A percentile compares a stretch with the other conserved stretches of the same genome.
Evolutionary conservation across 2,329 filamentous ascomycete species (phyloP).

Genomic region (Botryotinia convoluta): DNA sequence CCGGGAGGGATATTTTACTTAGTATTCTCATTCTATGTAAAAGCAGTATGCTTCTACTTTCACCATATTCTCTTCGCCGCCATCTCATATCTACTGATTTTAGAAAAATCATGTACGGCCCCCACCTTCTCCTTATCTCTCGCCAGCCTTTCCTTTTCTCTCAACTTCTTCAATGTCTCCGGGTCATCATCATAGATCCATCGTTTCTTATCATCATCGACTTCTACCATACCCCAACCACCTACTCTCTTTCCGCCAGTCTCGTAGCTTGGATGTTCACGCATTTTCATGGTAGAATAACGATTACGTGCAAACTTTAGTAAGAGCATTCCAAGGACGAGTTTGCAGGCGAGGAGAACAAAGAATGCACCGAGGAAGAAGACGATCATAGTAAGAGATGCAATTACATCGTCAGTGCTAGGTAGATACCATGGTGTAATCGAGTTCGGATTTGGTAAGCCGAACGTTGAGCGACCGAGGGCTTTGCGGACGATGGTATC

Average conservation of each 20-base stretch:
- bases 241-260: constrained; percentile 74
- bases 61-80: constrained; percentile 95
- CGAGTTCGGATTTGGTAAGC: constrained; percentile 37
- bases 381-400: constrained; percentile 75
- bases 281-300: constrained; percentile 76
- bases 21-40: neutral
- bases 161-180: constrained; percentile 62
- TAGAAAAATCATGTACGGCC: constrained; percentile 58
- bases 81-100: constrained; percentile 85
- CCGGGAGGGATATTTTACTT: neutral
- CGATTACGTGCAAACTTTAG: constrained; percentile 75
- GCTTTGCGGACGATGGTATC: constrained; percentile 75
- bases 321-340: constrained; percentile 84
- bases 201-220: constrained; percentile 80
- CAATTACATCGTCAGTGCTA: constrained; percentile 67
- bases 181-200: constrained; percentile 86
- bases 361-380: constrained; percentile 85
- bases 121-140: constrained; percentile 51
- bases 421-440: constrained; percentile 38
- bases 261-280: constrained; percentile 57
- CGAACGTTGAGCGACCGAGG: constrained; percentile 71
- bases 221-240: constrained; percentile 80
- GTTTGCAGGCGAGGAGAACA: constrained; percentile 77
- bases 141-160: constrained; percentile 61
- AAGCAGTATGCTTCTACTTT: neutral